These are phyloP conservation scores for Termitomyces sp. DNA, from an alignment of 768 basidiomycete genomes.

Conservation along the genomic window DNA sequence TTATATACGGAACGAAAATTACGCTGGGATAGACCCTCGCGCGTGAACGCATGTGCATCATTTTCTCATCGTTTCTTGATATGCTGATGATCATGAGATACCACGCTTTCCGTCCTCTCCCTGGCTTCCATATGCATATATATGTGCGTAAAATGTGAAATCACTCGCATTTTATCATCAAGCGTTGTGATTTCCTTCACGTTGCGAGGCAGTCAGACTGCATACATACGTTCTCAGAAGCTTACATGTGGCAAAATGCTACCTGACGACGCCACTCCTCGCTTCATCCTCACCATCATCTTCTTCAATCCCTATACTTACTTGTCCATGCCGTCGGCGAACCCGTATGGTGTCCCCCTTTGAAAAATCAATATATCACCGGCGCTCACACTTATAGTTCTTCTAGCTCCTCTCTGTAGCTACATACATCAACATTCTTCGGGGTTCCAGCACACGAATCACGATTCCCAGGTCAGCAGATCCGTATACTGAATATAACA, in stretches of 20 bases:
- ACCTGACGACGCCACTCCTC: constrained; percentile 1
- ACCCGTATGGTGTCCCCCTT: background rate
- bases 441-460: background rate
- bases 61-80: background rate
- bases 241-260: background rate
- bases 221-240: background rate
- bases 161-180: background rate
- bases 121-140: background rate
- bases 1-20: background rate
- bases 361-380: background rate
- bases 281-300: background rate
- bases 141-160: background rate
- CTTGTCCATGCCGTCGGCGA: background rate
- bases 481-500: too few species aligned
- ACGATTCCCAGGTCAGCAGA: background rate
- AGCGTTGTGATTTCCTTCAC: background rate
- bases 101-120: too few species aligned
- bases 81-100: background rate
- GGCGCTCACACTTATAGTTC: background rate
- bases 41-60: background rate
- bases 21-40: background rate
- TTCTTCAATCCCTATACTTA: background rate
- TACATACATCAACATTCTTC: background rate
- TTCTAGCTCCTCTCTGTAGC: background rate
- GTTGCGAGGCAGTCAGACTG: background rate